These are phyloP conservation scores for Ampelocalamus luodianensis DNA, from an alignment of 176 grass and related monocot genomes.

Conservation along the genomic window DNA sequence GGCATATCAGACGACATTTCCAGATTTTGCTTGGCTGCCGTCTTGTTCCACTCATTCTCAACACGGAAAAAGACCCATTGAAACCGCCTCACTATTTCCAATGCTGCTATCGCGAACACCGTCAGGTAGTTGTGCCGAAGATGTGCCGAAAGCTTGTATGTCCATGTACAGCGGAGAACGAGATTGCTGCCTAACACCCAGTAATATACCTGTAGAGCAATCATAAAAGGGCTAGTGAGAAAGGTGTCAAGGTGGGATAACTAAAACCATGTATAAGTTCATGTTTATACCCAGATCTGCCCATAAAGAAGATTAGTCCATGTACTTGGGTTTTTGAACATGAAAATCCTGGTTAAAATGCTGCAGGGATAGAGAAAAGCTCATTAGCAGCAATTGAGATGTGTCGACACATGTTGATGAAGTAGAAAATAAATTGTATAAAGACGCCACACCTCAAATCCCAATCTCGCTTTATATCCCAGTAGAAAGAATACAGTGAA, in stretches of 20 bases:
- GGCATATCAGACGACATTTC: constrained; percentile 71
- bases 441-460: constrained; percentile 71
- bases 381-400: constrained; percentile 38
- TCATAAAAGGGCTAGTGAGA: background rate
- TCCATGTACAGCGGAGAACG: constrained; percentile 91
- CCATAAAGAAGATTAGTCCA: constrained; percentile 73
- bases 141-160: constrained; percentile 98
- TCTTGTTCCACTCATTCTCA: constrained; percentile 99
- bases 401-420: background rate
- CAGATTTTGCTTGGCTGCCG: constrained; percentile 71
- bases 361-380: constrained; percentile 46
- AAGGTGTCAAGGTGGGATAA: background rate
- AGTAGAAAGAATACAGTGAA: constrained; percentile 95
- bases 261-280: constrained; percentile 28
- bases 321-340: constrained; percentile 79
- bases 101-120: constrained; percentile 76
- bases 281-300: constrained; percentile 64
- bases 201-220: constrained; percentile 70
- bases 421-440: constrained; percentile 27
- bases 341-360: constrained; percentile 89
- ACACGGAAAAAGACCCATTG: constrained; percentile 98
- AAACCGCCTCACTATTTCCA: constrained; percentile 86
- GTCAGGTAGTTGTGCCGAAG: constrained; percentile 95
- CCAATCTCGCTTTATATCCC: constrained; percentile 97
- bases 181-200: constrained; percentile 94